phyloP scores from a whole-genome alignment of 805 yeast genomes.

The Brettanomyces anomalus region DNA sequence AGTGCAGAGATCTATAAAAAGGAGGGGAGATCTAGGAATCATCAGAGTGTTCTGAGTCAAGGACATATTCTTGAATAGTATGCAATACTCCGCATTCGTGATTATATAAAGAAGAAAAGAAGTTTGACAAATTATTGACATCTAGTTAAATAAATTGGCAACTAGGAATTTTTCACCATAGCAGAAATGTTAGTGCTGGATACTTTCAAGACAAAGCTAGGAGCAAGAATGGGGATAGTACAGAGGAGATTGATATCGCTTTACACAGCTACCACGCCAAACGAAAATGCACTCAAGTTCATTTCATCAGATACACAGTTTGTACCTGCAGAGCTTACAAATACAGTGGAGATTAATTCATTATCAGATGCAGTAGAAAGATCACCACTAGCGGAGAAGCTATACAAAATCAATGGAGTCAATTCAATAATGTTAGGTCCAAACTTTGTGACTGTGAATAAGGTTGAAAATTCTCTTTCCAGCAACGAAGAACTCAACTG shows the following conservation, averaged over 20 bases:
- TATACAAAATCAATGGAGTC: conserved; percentile 57
- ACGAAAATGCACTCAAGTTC: conserved; percentile 67
- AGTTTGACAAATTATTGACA: too few species aligned
- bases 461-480: conserved; percentile 27
- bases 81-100: too few species aligned
- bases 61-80: too few species aligned
- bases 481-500: conserved; percentile 27
- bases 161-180: too few species aligned
- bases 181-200: too few species aligned
- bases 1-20: too few species aligned
- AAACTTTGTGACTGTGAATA: conserved; percentile 66
- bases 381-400: conserved; percentile 55
- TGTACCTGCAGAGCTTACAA: conserved; percentile 31
- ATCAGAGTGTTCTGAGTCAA: too few species aligned
- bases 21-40: too few species aligned
- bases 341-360: conserved; percentile 45
- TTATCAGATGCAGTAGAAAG: conserved; percentile 43
- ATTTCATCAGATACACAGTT: conserved; percentile 39
- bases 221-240: too few species aligned
- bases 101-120: too few species aligned
- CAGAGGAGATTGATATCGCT: conserved; percentile 12
- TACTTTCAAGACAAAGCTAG: too few species aligned
- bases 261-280: conserved; percentile 56
- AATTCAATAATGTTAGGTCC: conserved; percentile 64
- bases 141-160: too few species aligned